phyloP scores from a whole-genome alignment of 129 eudicot genomes.

The sunflower (Helianthus annuus) region DNA sequence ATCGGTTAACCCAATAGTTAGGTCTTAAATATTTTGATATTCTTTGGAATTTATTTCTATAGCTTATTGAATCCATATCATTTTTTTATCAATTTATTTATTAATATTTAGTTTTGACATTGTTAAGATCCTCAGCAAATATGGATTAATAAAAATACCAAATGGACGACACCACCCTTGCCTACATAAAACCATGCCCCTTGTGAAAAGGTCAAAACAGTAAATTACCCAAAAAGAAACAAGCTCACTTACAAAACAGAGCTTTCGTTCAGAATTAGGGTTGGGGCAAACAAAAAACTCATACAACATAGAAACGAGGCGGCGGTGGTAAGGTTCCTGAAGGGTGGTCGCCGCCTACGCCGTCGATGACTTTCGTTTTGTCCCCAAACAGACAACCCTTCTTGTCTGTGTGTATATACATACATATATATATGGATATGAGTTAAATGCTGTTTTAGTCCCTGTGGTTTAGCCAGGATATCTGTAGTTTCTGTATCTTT shows the following conservation, averaged over 20 bases:
- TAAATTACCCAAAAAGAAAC: neutral
- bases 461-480: no score
- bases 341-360: slow-evolving; percentile 46
- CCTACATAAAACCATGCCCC: neutral
- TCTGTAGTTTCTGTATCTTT: no score
- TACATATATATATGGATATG: neutral
- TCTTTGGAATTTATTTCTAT: neutral
- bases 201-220: slow-evolving; percentile 17
- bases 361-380: slow-evolving; percentile 38
- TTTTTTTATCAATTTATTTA: neutral
- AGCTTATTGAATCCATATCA: neutral
- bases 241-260: neutral
- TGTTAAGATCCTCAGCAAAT: no score
- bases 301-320: slow-evolving; percentile 28
- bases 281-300: slow-evolving; percentile 34
- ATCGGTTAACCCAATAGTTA: no score
- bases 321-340: slow-evolving; percentile 29
- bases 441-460: neutral
- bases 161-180: neutral
- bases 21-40: no score
- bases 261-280: neutral
- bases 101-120: no score
- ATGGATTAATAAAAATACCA: no score
- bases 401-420: neutral
- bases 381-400: slow-evolving; percentile 35